Base-by-base conservation (phyloP, 2,329 filamentous ascomycete species). In the Huntiella decipiens region DNA sequence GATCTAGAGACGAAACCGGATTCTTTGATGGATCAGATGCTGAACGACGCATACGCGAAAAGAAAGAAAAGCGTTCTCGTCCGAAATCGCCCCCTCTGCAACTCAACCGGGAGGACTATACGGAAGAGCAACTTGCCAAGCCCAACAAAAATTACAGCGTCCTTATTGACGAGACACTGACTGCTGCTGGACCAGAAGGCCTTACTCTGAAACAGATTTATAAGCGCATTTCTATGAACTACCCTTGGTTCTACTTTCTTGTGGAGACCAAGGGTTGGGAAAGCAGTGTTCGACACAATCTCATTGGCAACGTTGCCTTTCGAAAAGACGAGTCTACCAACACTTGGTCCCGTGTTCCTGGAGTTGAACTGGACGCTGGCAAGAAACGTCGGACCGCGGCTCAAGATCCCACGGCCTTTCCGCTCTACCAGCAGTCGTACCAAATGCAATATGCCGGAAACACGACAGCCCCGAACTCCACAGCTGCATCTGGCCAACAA, bases 181-280 rank as follows among this genome's bases (percentile, higher is more conserved):
- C 65, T 8, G 70, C 67, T 15, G 71, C 68, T 3, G 67, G 68
- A 2, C 61, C 65, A 2, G 66, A 71, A 3, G 71, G 71, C 3
- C 58, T 76, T 37, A 71, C 68, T 3, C 63, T 77, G 39, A 74
- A 75, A 57, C 72, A 76, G 57, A 74, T 76, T 46, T 77, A 77
- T 59, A 76, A 76, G 57, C 64, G 71, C 42, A 77, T 77, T 45
- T 70, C 68, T 52, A 62, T 64, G 49, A 64, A 64, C 52, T 75
- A 75, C 52, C 71, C 71, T 7, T 75, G 68, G 63, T 77, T 72
- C 52, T 71, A 68, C 52, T 76, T 76, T 53, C 64, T 63, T 45
- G 70, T 71, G 13, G 71, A 73, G 54, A 76, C 73, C 4, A 77
- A 74, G 55, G 73, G 73, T n/a, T 77, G 73, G 73, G 72, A 77